Percentiles rank a stretch among this genome's conserved stretches.
Evolutionary conservation across 805 yeast genomes (phyloP).

Genomic region (Candida nonsorbophila): DNA sequence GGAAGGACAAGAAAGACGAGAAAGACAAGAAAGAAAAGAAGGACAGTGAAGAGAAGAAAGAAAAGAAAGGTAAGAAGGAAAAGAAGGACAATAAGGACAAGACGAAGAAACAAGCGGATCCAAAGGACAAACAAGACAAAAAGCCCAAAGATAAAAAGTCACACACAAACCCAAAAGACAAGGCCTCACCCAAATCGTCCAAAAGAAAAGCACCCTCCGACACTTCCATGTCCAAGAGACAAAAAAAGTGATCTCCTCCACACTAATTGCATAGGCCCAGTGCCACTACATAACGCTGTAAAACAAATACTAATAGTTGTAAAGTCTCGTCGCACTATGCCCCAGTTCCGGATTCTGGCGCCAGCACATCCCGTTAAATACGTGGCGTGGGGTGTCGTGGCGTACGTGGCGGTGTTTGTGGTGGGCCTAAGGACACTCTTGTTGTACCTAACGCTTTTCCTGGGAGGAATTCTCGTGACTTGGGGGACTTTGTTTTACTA

Average conservation of each 20-base stretch:
- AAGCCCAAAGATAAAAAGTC: constrained; percentile 10
- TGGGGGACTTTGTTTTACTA: constrained; percentile 1
- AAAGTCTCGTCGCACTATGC: no score
- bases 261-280: no score
- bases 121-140: constrained; percentile 9
- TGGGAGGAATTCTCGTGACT: constrained; percentile 1
- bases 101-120: constrained; percentile 9
- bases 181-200: neutral
- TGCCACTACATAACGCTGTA: no score
- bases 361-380: no score
- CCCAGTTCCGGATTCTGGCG: no score
- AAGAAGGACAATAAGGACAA: constrained; percentile 16
- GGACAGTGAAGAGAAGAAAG: constrained; percentile 13
- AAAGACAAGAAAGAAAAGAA: constrained; percentile 14
- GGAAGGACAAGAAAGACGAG: constrained; percentile 5
- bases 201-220: neutral
- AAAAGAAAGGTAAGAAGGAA: constrained; percentile 12
- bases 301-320: no score
- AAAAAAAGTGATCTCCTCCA: no score
- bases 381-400: no score
- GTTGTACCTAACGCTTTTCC: constrained; percentile 1
- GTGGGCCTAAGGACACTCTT: constrained; percentile 1
- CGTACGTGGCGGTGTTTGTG: no score
- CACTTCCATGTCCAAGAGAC: neutral
- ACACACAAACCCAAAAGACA: constrained; percentile 1